phyloP scores from a whole-genome alignment of 306 rosid species.

The Vigna nakashimae region DNA sequence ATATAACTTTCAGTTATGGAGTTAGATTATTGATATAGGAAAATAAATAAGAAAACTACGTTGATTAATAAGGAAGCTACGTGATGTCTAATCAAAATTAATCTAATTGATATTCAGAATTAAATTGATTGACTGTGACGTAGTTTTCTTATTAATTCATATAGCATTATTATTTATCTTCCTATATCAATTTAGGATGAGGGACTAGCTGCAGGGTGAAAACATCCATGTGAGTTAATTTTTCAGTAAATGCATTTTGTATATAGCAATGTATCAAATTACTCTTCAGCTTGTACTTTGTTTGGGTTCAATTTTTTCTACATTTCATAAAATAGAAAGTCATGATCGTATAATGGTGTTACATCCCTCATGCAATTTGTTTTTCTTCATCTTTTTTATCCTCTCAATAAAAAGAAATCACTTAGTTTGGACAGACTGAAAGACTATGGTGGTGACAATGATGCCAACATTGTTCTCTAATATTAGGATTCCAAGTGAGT shows the following conservation, averaged over 20 bases:
- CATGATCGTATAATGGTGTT: too few relatives aligned
- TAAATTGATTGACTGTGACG: too few relatives aligned
- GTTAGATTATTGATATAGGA: too few relatives aligned
- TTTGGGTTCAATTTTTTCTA: constrained; percentile 2
- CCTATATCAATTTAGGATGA: background rate
- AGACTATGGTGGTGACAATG: background rate
- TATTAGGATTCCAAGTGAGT: too few relatives aligned
- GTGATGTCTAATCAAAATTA: too few relatives aligned
- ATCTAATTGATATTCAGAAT: too few relatives aligned
- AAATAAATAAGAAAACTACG: too few relatives aligned
- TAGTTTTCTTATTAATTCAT: too few relatives aligned
- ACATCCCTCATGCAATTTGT: background rate
- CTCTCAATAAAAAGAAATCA: background rate
- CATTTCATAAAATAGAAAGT: background rate
- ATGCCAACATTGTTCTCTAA: background rate
- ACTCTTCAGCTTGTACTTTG: constrained; percentile 1
- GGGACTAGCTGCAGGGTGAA: background rate
- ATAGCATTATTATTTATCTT: too few relatives aligned
- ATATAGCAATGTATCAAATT: background rate
- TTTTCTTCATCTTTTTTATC: background rate
- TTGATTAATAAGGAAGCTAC: too few relatives aligned
- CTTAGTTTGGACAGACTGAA: background rate
- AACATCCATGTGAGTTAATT: background rate
- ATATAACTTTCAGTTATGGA: background rate
- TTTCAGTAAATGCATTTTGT: background rate